Conservation (phyloP, 1,139 yeast species). For the Debaryomyces sp. region DNA sequence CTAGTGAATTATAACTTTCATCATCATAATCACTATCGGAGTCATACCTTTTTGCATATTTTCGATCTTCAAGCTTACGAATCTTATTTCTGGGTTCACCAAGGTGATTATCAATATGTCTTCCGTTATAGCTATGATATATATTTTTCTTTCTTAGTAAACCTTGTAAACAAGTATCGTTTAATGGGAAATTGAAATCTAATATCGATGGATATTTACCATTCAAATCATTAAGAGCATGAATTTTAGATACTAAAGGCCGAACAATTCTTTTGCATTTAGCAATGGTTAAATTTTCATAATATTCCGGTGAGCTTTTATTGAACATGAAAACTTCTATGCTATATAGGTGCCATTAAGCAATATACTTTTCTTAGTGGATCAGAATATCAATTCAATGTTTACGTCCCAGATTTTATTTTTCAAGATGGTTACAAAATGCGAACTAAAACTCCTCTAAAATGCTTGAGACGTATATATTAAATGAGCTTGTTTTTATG, state of each 20-base stretch:
- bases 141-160: not conserved
- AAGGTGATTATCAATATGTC: not conserved
- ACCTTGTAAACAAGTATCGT: not conserved
- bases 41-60: not conserved
- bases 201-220: slow-evolving; percentile 27
- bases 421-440: slow-evolving; percentile 1
- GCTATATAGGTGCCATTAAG: not conserved
- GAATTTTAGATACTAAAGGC: slow-evolving; percentile 41
- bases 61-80: not conserved
- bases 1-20: not conserved
- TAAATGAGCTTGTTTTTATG: not conserved
- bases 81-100: not conserved
- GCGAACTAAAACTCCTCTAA: not conserved
- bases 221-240: slow-evolving; percentile 31
- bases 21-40: slow-evolving; percentile 4
- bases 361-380: not conserved
- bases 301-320: not conserved
- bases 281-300: slow-evolving; percentile 11
- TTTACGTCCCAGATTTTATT: slow-evolving; percentile 3
- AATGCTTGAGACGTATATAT: not conserved
- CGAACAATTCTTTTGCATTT: slow-evolving; percentile 40
- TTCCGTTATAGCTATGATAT: not conserved
- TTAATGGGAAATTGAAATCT: slow-evolving; percentile 13
- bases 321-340: slow-evolving; percentile 5
- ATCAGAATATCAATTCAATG: not conserved